Evolutionary conservation across 192 early-diverging fungal genomes (phyloP).

Genomic region (Spizellomyces sp.): DNA sequence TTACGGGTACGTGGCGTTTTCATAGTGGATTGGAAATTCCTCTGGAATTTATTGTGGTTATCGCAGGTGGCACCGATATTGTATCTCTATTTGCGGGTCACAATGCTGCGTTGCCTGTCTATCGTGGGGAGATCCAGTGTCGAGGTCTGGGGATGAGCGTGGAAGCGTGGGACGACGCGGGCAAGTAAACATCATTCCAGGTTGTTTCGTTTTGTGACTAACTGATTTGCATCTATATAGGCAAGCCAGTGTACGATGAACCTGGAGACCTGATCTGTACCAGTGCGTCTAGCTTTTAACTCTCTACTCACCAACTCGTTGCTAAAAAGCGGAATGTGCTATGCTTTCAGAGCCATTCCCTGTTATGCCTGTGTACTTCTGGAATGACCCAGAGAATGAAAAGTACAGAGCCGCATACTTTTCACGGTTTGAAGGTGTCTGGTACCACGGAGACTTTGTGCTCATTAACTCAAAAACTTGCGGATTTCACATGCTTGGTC

Average conservation of each 20-base stretch:
- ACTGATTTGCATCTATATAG: slow-evolving; percentile 22
- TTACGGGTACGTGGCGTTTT: slow-evolving; percentile 63
- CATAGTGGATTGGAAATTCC: neutral
- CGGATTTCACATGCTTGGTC: slow-evolving; percentile 93
- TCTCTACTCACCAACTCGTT: neutral
- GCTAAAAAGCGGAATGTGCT: neutral
- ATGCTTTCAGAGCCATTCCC: slow-evolving; percentile 75
- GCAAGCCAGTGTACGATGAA: slow-evolving; percentile 64
- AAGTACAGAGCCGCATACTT: slow-evolving; percentile 93
- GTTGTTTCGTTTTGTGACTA: neutral
- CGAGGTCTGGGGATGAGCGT: slow-evolving; percentile 92
- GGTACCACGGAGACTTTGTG: slow-evolving; percentile 98
- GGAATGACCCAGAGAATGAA: slow-evolving; percentile 71
- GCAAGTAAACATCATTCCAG: slow-evolving; percentile 25
- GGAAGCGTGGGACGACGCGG: slow-evolving; percentile 81
- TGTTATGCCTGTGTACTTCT: slow-evolving; percentile 96
- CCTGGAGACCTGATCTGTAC: slow-evolving; percentile 93
- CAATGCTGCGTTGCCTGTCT: slow-evolving; percentile 86
- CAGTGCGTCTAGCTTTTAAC: slow-evolving; percentile 26
- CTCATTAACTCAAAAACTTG: slow-evolving; percentile 79
- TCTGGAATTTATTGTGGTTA: too few species aligned
- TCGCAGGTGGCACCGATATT: slow-evolving; percentile 90
- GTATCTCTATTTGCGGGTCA: slow-evolving; percentile 94
- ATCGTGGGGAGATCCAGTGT: slow-evolving; percentile 93
- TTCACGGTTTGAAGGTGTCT: slow-evolving; percentile 76